Evolutionary conservation across 2,329 filamentous ascomycete genomes (phyloP).

Genomic region (Exophiala sp.): DNA sequence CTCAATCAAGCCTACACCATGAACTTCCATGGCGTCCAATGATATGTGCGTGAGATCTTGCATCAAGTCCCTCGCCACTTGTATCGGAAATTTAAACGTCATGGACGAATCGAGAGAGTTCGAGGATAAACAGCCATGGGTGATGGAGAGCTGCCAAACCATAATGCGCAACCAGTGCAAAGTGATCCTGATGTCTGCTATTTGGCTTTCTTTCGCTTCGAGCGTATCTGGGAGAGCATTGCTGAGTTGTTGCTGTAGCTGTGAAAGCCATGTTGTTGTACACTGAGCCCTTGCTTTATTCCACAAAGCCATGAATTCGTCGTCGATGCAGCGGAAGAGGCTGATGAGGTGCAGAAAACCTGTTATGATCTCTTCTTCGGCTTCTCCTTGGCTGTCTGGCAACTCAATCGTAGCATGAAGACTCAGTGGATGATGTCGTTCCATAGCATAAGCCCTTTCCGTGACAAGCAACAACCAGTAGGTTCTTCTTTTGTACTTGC

Average conservation of each 20-base stretch:
- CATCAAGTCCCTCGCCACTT: conserved; percentile 57
- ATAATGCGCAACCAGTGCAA: conserved; percentile 66
- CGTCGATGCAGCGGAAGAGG: conserved; percentile 62
- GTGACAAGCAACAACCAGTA: conserved; percentile 69
- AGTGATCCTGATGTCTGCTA: conserved; percentile 47
- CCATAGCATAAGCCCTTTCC: conserved; percentile 65
- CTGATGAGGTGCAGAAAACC: conserved; percentile 57
- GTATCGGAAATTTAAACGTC: conserved; percentile 58
- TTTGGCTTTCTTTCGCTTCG: conserved; percentile 27
- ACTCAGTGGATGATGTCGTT: conserved; percentile 59
- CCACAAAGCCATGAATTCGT: conserved; percentile 59
- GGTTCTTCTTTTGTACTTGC: conserved; percentile 58
- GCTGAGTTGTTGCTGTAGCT: conserved; percentile 53
- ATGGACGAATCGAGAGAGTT: conserved; percentile 53
- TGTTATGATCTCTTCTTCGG: conserved; percentile 50
- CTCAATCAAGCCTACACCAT: conserved; percentile 72
- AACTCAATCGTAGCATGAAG: conserved; percentile 59
- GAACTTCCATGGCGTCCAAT: conserved; percentile 64
- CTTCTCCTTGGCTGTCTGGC: conserved; percentile 53
- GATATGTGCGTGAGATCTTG: conserved; percentile 66
- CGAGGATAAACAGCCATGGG: conserved; percentile 60
- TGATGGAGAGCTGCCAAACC: conserved; percentile 66
- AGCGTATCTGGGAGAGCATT: conserved; percentile 22
- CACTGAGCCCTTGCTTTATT: conserved; percentile 58
- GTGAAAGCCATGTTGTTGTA: conserved; percentile 51